These are phyloP conservation scores for Trapa bicornis DNA, from an alignment of 345 rosid species.

Conservation along the genomic window DNA sequence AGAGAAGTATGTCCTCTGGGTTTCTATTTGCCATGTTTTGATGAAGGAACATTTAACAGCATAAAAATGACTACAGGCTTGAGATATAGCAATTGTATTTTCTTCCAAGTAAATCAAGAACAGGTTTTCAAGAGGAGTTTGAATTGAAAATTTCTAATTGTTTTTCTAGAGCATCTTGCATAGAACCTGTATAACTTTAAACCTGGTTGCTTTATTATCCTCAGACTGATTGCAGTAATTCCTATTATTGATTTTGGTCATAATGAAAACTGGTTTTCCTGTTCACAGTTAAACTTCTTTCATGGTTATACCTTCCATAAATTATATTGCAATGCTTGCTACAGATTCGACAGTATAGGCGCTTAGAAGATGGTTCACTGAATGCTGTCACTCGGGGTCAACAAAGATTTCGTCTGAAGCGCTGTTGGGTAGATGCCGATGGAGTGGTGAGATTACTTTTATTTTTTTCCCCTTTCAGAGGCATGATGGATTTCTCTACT, in stretches of 20 bases:
- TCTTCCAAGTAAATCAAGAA: background rate
- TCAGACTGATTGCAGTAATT: background rate
- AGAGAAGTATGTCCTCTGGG: background rate
- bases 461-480: background rate
- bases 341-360: constrained; percentile 81
- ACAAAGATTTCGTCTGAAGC: constrained; percentile 69
- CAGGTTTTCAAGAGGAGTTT: background rate
- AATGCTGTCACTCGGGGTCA: constrained; percentile 90
- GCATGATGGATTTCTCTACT: background rate
- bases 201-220: background rate
- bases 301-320: background rate
- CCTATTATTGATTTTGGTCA: background rate
- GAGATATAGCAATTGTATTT: background rate
- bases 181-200: background rate
- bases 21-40: background rate
- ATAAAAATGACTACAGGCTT: background rate
- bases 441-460: constrained; percentile 56
- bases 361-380: constrained; percentile 72
- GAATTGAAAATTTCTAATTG: background rate
- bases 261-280: background rate
- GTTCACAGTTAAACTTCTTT: background rate
- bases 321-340: background rate
- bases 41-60: background rate
- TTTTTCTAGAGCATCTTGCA: background rate
- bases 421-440: constrained; percentile 69